Evolutionary conservation across 768 basidiomycete genomes (phyloP).

Genomic region (Mycena olivaceomarginata): DNA sequence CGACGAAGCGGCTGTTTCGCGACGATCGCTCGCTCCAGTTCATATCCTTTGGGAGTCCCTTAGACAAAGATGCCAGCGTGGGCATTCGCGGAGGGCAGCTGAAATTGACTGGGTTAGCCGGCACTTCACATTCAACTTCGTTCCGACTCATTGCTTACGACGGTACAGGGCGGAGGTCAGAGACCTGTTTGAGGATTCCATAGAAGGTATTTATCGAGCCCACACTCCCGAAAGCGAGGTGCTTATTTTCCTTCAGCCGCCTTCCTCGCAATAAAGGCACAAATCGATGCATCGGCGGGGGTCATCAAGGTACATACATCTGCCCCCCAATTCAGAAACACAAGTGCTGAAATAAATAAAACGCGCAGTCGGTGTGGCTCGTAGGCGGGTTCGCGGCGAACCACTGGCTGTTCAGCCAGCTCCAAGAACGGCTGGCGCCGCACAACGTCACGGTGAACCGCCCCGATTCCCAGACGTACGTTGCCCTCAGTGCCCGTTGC

Average conservation of each 20-base stretch:
- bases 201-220: slow-evolving; percentile 64
- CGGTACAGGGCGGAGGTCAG: slow-evolving; percentile 70
- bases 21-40: slow-evolving; percentile 82
- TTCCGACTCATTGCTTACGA: slow-evolving; percentile 8
- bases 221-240: not conserved
- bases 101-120: slow-evolving; percentile 78
- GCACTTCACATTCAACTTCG: not conserved
- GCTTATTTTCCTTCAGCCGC: slow-evolving; percentile 65
- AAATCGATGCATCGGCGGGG: slow-evolving; percentile 81
- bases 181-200: slow-evolving; percentile 86
- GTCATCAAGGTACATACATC: slow-evolving; percentile 73
- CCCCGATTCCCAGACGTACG: slow-evolving; percentile 88
- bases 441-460: slow-evolving; percentile 79
- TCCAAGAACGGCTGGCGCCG: slow-evolving; percentile 79
- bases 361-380: slow-evolving; percentile 82
- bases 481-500: too few relatives aligned
- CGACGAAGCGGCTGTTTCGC: slow-evolving; percentile 87
- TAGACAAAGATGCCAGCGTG: slow-evolving; percentile 82
- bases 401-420: slow-evolving; percentile 86
- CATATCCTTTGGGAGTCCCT: slow-evolving; percentile 85
- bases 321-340: not conserved
- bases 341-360: slow-evolving; percentile 1
- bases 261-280: slow-evolving; percentile 78
- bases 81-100: slow-evolving; percentile 85
- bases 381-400: slow-evolving; percentile 91